Evolutionary conservation across 2,329 filamentous ascomycete genomes (phyloP), one percentile per base, ranked within the genome.

Genomic region (Aureobasidium sp.): DNA sequence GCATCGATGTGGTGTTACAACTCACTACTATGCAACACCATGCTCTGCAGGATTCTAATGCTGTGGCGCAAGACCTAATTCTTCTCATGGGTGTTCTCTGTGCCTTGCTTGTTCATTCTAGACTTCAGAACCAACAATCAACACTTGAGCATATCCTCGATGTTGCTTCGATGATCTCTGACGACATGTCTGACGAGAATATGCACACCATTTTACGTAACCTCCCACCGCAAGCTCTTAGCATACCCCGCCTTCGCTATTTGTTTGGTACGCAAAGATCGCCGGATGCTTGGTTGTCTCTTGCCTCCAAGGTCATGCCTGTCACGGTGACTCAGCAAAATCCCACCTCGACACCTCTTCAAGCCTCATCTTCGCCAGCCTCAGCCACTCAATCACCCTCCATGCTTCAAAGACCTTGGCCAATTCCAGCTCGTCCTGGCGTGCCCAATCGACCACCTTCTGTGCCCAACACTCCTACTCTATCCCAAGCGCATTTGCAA

Each of bases 81-180:
- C 48, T 29, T n/a, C 11, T 54, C 8, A 40, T 47, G 34, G 16
- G 25, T n/a, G 60, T 65, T 4, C 63, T 76, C 11, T 68, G 66
- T 48, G 56, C 62, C 3, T 58, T 76, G 6, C 61, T 74, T 21
- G 60, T 63, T 12, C 65, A 72, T 41, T 64, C 70, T 0, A 59
- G 58, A 10, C 60, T 75, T n/a, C 66, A 68, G 47, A 53, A 56
- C 6, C 66, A 65, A 29, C 66, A 65, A 11, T 55, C 58, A 2
- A 66, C 67, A 4, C 60, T 66, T 1, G 70, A 74, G 54, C 67
- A 70, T 55, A 59, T 74, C 17, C 70, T 72, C 58, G 74, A 76
- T 55, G 66, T 74, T 6, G 66, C 71, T 14, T 64, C 69, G 1
- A 57, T 66, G 19, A 60, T 75, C 12, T 69, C 70, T 14, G 74